Conservation (phyloP, 2,329 filamentous ascomycete species). For the Fusarium floridanum region DNA sequence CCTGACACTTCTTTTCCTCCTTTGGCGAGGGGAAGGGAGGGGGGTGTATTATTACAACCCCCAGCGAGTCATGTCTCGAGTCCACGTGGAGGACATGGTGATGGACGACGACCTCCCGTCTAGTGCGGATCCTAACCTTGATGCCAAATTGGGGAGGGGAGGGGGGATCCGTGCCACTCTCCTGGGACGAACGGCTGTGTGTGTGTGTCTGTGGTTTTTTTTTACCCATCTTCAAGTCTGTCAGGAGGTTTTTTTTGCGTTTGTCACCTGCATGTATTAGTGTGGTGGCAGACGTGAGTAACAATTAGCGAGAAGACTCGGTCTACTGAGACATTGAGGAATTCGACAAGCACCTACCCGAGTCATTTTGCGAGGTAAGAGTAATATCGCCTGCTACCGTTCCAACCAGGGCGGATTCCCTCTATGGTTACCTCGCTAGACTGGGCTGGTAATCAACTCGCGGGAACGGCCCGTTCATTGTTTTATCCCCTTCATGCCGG, state of each 20-base stretch:
- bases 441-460: neutral
- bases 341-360: conserved; percentile 4
- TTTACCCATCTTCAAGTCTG: neutral
- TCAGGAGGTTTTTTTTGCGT: neutral
- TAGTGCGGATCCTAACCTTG: conserved; percentile 1
- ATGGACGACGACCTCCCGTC: conserved; percentile 1
- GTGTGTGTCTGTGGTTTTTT: neutral
- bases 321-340: neutral
- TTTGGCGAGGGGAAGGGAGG: neutral
- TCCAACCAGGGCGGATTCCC: neutral
- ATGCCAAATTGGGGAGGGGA: conserved; percentile 7
- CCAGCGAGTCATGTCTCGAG: conserved; percentile 35
- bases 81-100: conserved; percentile 34
- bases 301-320: neutral
- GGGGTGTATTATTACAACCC: neutral
- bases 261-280: neutral
- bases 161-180: conserved; percentile 20
- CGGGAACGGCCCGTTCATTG: conserved; percentile 34
- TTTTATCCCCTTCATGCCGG: neutral
- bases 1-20: conserved; percentile 21
- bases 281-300: neutral
- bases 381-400: conserved; percentile 2
- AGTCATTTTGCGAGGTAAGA: conserved; percentile 2
- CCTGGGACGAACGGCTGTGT: neutral
- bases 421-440: neutral